A percentile compares a stretch with the other conserved stretches of the same genome.
These are phyloP conservation scores for Musa troglodytarum DNA, from an alignment of 176 grass and related monocot genomes.

Conservation along the genomic window DNA sequence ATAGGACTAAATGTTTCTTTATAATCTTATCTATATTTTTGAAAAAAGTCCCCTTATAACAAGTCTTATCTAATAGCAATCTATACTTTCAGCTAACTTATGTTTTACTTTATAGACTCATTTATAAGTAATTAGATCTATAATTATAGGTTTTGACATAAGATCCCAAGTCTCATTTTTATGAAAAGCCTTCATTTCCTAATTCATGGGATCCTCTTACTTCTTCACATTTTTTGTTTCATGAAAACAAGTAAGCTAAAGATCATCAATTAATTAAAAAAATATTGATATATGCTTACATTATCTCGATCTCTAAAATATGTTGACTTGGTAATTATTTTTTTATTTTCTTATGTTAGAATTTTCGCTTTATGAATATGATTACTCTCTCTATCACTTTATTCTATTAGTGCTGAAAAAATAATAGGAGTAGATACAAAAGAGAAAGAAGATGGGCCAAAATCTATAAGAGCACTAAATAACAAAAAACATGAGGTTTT, in stretches of 20 bases:
- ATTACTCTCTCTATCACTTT: no score
- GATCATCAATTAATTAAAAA: not conserved
- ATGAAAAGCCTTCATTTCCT: not conserved
- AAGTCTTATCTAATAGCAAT: not conserved
- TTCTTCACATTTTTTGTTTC: not conserved
- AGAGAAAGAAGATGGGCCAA: no score
- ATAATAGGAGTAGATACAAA: no score
- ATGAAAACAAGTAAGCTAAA: not conserved
- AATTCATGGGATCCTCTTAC: not conserved
- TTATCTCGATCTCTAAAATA: not conserved
- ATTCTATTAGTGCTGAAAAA: no score
- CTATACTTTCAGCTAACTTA: no score
- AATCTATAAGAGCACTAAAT: no score
- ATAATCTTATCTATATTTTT: not conserved
- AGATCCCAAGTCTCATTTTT: not conserved
- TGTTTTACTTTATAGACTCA: conserved; percentile 1
- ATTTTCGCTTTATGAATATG: no score
- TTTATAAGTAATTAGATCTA: not conserved
- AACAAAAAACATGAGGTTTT: no score
- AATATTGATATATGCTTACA: not conserved
- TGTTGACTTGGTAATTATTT: no score
- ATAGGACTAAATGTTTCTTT: not conserved
- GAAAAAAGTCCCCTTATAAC: not conserved
- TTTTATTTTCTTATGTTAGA: no score
- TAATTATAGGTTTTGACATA: not conserved